phyloP scores from a whole-genome alignment of 805 yeast species.

The Saturnispora gosingensis region DNA sequence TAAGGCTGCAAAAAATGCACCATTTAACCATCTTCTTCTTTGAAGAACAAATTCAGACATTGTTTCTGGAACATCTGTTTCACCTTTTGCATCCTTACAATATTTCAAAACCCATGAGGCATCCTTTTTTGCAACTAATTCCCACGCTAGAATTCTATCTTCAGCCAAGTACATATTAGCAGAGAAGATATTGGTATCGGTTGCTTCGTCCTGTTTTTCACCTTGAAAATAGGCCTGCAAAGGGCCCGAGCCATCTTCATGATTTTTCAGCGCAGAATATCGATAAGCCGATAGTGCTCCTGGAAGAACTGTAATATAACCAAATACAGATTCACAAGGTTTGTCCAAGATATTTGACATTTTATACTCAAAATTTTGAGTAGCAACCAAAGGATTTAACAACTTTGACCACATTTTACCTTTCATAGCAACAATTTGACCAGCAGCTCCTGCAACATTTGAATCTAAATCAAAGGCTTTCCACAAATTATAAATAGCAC shows the following conservation, averaged over 20 bases:
- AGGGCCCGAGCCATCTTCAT: slow-evolving; percentile 90
- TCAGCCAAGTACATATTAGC: slow-evolving; percentile 97
- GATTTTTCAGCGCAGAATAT: slow-evolving; percentile 75
- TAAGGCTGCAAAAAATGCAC: slow-evolving; percentile 94
- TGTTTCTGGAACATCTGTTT: slow-evolving; percentile 94
- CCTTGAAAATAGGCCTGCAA: slow-evolving; percentile 84
- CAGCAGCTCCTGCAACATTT: slow-evolving; percentile 98
- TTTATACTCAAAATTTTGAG: slow-evolving; percentile 93
- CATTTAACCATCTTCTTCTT: slow-evolving; percentile 97
- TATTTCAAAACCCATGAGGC: slow-evolving; percentile 87
- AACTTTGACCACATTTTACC: slow-evolving; percentile 80
- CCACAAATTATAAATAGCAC: slow-evolving; percentile 90
- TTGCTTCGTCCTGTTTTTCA: slow-evolving; percentile 38
- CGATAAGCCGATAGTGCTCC: slow-evolving; percentile 95
- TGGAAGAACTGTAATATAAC: slow-evolving; percentile 87
- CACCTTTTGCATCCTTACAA: slow-evolving; percentile 89
- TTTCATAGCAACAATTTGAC: slow-evolving; percentile 92
- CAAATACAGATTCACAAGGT: slow-evolving; percentile 87
- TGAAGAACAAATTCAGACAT: slow-evolving; percentile 92
- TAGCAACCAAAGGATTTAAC: slow-evolving; percentile 85
- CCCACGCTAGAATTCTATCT: slow-evolving; percentile 95
- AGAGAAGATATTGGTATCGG: slow-evolving; percentile 63
- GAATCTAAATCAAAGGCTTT: slow-evolving; percentile 95
- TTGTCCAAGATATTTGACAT: slow-evolving; percentile 95
- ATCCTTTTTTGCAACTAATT: slow-evolving; percentile 74